Evolutionary conservation across 495 filamentous ascomycete genomes (phyloP), one percentile per base, ranked within the genome.

Genomic region (Pseudotulostoma volvatum): DNA sequence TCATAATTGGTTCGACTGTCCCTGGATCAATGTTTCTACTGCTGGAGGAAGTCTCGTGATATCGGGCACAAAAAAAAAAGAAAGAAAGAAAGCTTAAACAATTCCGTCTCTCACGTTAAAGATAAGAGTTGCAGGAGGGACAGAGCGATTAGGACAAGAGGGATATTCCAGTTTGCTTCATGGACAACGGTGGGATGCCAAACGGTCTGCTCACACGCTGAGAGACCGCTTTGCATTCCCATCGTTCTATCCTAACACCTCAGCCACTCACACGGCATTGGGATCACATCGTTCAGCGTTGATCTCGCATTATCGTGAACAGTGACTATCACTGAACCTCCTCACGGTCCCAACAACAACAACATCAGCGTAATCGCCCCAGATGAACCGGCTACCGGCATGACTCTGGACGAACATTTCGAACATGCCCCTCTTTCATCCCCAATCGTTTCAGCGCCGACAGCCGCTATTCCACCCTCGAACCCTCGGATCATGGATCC

Each of bases 211-310:
- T 67, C 62, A 47, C 52, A 40, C 37, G 44, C 40, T 64, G 64
- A 64, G 64, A 64, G 60, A 56, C 62, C 62, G 61, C 51, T 66
- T 65, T 63, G 64, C 64, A 61, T 67, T 66, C 62, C 62, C n/a
- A n/a, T n/a, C n/a, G n/a, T n/a, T n/a, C n/a, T n/a, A n/a, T n/a
- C n/a, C n/a, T n/a, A n/a, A n/a, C n/a, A n/a, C n/a, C n/a, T n/a
- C n/a, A n/a, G n/a, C n/a, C n/a, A n/a, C n/a, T n/a, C n/a, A n/a
- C n/a, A n/a, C n/a, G 37, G 20, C 23, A 25, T 25, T 39, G 11
- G 35, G 35, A 18, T n/a, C 18, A 8, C 4, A 31, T 31, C 11
- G 11, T 30, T 31, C 15, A 31, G 8, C 21, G n/a, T n/a, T n/a
- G n/a, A n/a, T n/a, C n/a, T n/a, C n/a, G n/a, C n/a, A n/a, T n/a